A percentile compares a stretch with the other conserved stretches of the same genome.
phyloP scores from a whole-genome alignment of 768 basidiomycete species.

The Termitomyces sp. region DNA sequence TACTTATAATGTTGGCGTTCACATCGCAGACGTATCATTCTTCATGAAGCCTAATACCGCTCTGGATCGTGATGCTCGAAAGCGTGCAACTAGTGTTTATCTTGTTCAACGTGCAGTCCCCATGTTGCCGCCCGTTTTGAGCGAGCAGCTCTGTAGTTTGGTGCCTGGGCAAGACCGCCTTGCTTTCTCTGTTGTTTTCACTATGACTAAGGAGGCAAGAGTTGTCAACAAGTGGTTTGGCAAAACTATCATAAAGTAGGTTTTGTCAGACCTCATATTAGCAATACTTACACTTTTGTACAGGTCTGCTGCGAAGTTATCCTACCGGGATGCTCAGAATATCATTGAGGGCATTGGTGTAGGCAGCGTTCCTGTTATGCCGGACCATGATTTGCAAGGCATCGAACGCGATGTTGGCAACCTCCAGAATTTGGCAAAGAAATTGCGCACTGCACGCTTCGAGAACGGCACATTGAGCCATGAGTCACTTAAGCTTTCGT shows the following conservation, averaged over 20 bases:
- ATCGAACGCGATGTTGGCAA: slow-evolving; percentile 73
- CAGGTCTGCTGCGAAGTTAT: slow-evolving; percentile 82
- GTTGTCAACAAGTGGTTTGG: slow-evolving; percentile 90
- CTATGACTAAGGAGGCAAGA: slow-evolving; percentile 74
- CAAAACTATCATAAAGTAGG: slow-evolving; percentile 85
- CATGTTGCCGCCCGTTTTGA: slow-evolving; percentile 93
- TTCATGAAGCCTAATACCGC: slow-evolving; percentile 95
- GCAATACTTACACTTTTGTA: slow-evolving; percentile 7
- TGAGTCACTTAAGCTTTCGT: slow-evolving; percentile 64
- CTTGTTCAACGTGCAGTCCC: slow-evolving; percentile 94
- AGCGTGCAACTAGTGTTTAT: slow-evolving; percentile 95
- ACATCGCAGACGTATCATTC: slow-evolving; percentile 93
- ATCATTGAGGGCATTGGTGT: slow-evolving; percentile 73
- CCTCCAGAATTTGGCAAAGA: slow-evolving; percentile 64
- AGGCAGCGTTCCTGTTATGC: slow-evolving; percentile 41
- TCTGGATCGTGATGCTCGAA: slow-evolving; percentile 96
- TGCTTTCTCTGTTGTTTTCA: slow-evolving; percentile 87
- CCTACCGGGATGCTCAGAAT: slow-evolving; percentile 77
- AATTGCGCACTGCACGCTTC: slow-evolving; percentile 66
- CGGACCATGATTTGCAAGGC: slow-evolving; percentile 52
- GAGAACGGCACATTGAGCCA: slow-evolving; percentile 76
- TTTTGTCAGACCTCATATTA: background rate
- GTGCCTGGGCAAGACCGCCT: slow-evolving; percentile 84
- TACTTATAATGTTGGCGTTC: slow-evolving; percentile 89
- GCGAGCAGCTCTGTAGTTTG: slow-evolving; percentile 91